Percentiles rank a stretch among this genome's conserved stretches.
phyloP scores from a whole-genome alignment of 1,284 basidiomycete genomes.

The Fistulina hepatica region DNA sequence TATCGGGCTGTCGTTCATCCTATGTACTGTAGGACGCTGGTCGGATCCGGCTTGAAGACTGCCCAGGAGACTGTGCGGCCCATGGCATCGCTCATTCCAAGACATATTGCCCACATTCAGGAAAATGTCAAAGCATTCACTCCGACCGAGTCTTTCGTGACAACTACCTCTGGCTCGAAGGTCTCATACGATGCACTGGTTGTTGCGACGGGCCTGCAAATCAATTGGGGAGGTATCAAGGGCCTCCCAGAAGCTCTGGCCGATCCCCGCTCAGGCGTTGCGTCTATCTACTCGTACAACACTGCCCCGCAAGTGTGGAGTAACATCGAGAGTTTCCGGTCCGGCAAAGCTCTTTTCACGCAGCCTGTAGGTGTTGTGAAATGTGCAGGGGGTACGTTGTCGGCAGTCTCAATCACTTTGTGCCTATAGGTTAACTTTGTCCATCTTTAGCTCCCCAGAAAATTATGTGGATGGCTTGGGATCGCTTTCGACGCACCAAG shows the following conservation, averaged over 20 bases:
- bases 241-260: slow-evolving; percentile 73
- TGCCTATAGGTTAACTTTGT: neutral
- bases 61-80: slow-evolving; percentile 59
- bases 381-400: slow-evolving; percentile 73
- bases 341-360: slow-evolving; percentile 87
- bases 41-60: slow-evolving; percentile 75
- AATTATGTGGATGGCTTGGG: slow-evolving; percentile 94
- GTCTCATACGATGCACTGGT: slow-evolving; percentile 83
- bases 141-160: slow-evolving; percentile 67
- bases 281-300: slow-evolving; percentile 87
- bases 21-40: slow-evolving; percentile 64
- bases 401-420: slow-evolving; percentile 2
- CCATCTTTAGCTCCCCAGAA: slow-evolving; percentile 68
- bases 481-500: slow-evolving; percentile 51
- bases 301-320: slow-evolving; percentile 83
- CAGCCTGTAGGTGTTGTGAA: slow-evolving; percentile 94
- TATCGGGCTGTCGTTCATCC: slow-evolving; percentile 1
- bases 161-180: slow-evolving; percentile 57
- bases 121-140: slow-evolving; percentile 70
- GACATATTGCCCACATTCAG: slow-evolving; percentile 63
- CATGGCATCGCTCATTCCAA: slow-evolving; percentile 61
- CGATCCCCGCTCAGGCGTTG: slow-evolving; percentile 73
- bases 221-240: slow-evolving; percentile 71
- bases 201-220: slow-evolving; percentile 83
- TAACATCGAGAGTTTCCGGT: slow-evolving; percentile 65